These are phyloP conservation scores for Amanita thiersii DNA, from an alignment of 768 basidiomycete genomes.

Conservation along the genomic window DNA sequence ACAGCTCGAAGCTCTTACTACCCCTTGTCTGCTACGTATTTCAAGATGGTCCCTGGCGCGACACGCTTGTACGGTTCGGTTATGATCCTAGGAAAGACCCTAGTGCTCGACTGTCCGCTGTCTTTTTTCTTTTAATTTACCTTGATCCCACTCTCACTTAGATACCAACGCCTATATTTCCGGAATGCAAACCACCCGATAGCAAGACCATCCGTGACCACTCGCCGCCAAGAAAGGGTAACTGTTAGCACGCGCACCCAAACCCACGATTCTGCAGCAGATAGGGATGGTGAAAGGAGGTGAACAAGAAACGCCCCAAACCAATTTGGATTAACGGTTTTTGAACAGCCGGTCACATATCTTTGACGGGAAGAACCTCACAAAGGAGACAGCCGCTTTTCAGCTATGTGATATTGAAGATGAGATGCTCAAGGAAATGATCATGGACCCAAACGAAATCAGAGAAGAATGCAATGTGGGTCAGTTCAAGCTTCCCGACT, in stretches of 20 bases:
- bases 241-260: constrained; percentile 30
- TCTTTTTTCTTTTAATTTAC: constrained; percentile 9
- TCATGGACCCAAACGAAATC: constrained; percentile 62
- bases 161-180: constrained; percentile 90
- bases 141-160: constrained; percentile 20
- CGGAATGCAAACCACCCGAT: constrained; percentile 82
- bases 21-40: constrained; percentile 84
- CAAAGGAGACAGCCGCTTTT: constrained; percentile 86
- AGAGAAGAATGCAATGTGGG: constrained; percentile 71
- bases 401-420: constrained; percentile 92
- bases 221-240: constrained; percentile 54
- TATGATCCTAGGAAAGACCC: constrained; percentile 83
- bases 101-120: constrained; percentile 72
- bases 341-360: constrained; percentile 61
- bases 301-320: constrained; percentile 15
- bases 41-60: constrained; percentile 90
- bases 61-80: constrained; percentile 76
- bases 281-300: constrained; percentile 37
- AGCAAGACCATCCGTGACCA: constrained; percentile 66
- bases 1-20: constrained; percentile 73
- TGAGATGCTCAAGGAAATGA: constrained; percentile 74
- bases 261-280: constrained; percentile 28
- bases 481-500: constrained; percentile 6
- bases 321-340: constrained; percentile 6
- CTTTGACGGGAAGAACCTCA: constrained; percentile 78